Percentiles rank a stretch among this genome's conserved stretches.
phyloP scores from a whole-genome alignment of 2,329 filamentous ascomycete species.

The Penicillium psychrosexuale region DNA sequence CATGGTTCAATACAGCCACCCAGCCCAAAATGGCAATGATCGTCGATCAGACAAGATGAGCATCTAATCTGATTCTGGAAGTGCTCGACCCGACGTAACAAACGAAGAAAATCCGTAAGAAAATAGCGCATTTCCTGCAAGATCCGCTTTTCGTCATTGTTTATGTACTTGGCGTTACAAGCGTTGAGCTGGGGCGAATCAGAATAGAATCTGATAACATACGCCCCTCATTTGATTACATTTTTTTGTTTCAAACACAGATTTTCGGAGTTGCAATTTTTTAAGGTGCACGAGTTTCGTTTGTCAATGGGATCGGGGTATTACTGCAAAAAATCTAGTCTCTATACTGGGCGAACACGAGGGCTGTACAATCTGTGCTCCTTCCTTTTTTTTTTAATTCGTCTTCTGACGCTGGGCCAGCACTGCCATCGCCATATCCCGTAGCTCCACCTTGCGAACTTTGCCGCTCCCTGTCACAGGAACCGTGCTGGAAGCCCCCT shows the following conservation, averaged over 20 bases:
- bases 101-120: conserved; percentile 3
- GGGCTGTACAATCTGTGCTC: neutral
- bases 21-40: neutral
- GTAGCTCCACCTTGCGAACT: conserved; percentile 61
- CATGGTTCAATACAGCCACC: neutral
- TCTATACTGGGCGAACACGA: neutral
- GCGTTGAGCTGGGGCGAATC: neutral
- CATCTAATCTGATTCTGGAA: conserved; percentile 32
- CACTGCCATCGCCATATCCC: conserved; percentile 46
- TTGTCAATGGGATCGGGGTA: neutral
- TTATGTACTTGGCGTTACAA: neutral
- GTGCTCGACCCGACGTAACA: neutral
- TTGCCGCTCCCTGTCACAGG: conserved; percentile 71
- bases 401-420: conserved; percentile 33
- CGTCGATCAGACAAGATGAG: conserved; percentile 29
- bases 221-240: neutral
- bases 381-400: neutral
- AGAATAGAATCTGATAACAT: conserved; percentile 3
- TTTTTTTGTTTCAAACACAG: neutral
- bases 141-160: conserved; percentile 5
- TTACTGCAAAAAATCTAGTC: neutral
- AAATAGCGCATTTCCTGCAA: conserved; percentile 7
- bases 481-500: conserved; percentile 51
- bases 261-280: neutral
- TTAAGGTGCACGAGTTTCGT: neutral